phyloP scores from a whole-genome alignment of 192 early-diverging fungal species.

The Geosiphon pyriformis region DNA sequence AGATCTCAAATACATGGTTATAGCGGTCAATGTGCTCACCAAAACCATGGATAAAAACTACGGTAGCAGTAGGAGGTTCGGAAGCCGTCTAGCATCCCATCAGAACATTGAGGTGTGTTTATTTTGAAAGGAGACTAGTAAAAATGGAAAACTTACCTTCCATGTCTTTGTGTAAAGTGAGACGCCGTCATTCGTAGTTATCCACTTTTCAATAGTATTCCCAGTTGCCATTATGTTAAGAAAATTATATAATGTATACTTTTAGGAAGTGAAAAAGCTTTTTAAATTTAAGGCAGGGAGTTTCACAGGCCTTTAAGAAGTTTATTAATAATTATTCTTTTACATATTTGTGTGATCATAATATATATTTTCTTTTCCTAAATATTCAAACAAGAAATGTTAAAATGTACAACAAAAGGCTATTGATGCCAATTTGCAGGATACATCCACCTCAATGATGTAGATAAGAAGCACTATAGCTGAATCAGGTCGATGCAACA shows the following conservation, averaged over 20 bases:
- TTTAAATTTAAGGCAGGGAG: no score
- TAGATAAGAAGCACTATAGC: no score
- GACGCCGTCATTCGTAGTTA: constrained; percentile 35
- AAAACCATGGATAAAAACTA: constrained; percentile 50
- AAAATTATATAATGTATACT: no score
- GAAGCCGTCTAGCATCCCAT: constrained; percentile 2
- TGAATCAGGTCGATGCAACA: constrained; percentile 23
- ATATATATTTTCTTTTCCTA: no score
- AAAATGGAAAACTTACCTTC: constrained; percentile 20
- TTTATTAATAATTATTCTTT: no score
- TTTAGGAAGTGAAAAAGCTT: no score
- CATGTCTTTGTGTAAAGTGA: constrained; percentile 48
- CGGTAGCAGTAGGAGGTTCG: constrained; percentile 29
- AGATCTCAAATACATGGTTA: constrained; percentile 52
- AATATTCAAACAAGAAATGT: no score
- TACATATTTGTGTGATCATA: no score
- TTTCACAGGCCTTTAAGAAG: no score
- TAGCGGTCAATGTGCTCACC: constrained; percentile 51
- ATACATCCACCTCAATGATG: no score
- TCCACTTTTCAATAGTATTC: constrained; percentile 38
- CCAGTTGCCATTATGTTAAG: constrained; percentile 6
- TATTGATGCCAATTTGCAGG: no score
- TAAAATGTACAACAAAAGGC: no score
- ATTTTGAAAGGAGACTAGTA: not conserved
- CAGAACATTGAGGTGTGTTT: not conserved